Evolutionary conservation across 768 basidiomycete species (phyloP).

Genomic region (Pulveroboletus sp.): DNA sequence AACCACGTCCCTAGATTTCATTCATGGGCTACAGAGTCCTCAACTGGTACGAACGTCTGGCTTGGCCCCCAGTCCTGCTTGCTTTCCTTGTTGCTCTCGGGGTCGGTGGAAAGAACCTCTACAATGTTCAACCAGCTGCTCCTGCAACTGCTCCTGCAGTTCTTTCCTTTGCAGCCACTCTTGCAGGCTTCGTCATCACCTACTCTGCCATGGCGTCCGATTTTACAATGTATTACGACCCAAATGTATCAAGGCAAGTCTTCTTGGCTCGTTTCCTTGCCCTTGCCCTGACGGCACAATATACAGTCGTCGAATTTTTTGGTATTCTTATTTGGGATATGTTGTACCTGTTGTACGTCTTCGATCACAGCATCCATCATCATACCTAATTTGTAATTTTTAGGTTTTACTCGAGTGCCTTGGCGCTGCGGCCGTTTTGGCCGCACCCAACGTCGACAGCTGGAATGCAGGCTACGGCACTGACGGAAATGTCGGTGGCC

Average conservation of each 20-base stretch:
- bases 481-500: slow-evolving; percentile 60
- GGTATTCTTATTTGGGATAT: slow-evolving; percentile 65
- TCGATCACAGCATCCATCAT: slow-evolving; percentile 9
- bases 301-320: slow-evolving; percentile 60
- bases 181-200: slow-evolving; percentile 73
- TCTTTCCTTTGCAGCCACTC: slow-evolving; percentile 63
- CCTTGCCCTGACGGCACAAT: slow-evolving; percentile 2
- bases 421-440: slow-evolving; percentile 65
- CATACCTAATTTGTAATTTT: neutral
- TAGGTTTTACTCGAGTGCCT: slow-evolving; percentile 48
- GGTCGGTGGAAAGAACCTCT: slow-evolving; percentile 69
- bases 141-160: slow-evolving; percentile 56
- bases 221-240: slow-evolving; percentile 68
- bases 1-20: slow-evolving; percentile 41
- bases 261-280: neutral
- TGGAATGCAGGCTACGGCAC: slow-evolving; percentile 55
- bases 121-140: slow-evolving; percentile 39
- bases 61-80: slow-evolving; percentile 79
- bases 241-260: slow-evolving; percentile 54
- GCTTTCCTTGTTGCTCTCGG: slow-evolving; percentile 70
- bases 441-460: slow-evolving; percentile 50
- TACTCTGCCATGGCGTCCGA: slow-evolving; percentile 65
- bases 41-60: slow-evolving; percentile 67
- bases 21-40: slow-evolving; percentile 69
- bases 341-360: slow-evolving; percentile 54